Evolutionary conservation across 2,329 filamentous ascomycete species (phyloP).

Genomic region (Neospermospora avenae): DNA sequence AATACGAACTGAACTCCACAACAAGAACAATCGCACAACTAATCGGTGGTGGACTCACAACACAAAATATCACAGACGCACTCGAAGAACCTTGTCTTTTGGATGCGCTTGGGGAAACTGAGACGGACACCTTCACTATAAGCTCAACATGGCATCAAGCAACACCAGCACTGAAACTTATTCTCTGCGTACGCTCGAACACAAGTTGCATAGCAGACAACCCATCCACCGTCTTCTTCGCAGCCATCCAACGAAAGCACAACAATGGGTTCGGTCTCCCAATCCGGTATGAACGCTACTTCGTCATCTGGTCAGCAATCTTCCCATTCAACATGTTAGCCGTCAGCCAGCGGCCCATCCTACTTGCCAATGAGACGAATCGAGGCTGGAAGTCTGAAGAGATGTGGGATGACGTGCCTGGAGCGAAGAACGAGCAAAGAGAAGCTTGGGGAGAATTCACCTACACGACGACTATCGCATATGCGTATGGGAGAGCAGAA

Average conservation of each 20-base stretch:
- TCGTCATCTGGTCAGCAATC: slow-evolving; percentile 37
- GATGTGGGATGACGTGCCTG: slow-evolving; percentile 35
- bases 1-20: slow-evolving; percentile 36
- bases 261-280: slow-evolving; percentile 36
- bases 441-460: slow-evolving; percentile 36
- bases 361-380: slow-evolving; percentile 38
- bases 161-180: slow-evolving; percentile 38
- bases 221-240: slow-evolving; percentile 35
- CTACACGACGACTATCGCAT: slow-evolving; percentile 40
- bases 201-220: slow-evolving; percentile 24
- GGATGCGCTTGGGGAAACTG: slow-evolving; percentile 13
- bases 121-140: slow-evolving; percentile 13
- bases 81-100: slow-evolving; percentile 23
- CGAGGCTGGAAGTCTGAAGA: slow-evolving; percentile 36
- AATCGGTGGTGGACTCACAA: slow-evolving; percentile 26
- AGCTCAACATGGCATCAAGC: slow-evolving; percentile 38
- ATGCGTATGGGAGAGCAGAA: slow-evolving; percentile 35
- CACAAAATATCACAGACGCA: slow-evolving; percentile 23
- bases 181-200: slow-evolving; percentile 36
- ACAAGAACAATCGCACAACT: slow-evolving; percentile 28
- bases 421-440: slow-evolving; percentile 18
- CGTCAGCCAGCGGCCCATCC: slow-evolving; percentile 35
- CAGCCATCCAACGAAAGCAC: slow-evolving; percentile 38
- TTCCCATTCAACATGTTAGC: slow-evolving; percentile 38
- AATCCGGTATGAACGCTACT: slow-evolving; percentile 39